Evolutionary conservation across 257 asterid genomes (phyloP), one percentile per base, ranked within the genome.

Genomic region (Primulina eburnea): DNA sequence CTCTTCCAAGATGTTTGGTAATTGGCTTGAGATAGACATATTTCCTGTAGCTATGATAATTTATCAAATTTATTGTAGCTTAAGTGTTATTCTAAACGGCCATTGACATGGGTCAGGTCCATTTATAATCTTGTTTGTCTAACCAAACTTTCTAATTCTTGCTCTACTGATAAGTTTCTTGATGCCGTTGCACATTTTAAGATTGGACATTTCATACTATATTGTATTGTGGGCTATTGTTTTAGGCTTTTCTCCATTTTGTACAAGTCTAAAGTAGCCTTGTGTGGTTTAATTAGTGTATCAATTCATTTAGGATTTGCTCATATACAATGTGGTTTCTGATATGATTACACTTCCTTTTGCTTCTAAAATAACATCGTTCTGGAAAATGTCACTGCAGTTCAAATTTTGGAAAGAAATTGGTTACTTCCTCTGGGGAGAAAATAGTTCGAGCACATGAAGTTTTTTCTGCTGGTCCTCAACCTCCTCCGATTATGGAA

Each of bases 1-100:
- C 96, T 93, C 78, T 90, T 93, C 81, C 92, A 83, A 79, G 97
- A 93, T 83, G 79, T 93, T 55, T 89, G 94, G 99, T 93, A 81
- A 43, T 90, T 78, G 70, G 60, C 78, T 74, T 62, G 17, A 55
- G 62, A 30, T 4, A 52, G 37, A 40, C 17, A 67, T 62, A 12
- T 65, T 64, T 66, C 30, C 64, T 73, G 20, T 35, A 60, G 7
- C 20, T 20, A 6, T 60, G 5, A 40, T 35, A 56, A 28, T 32
- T 64, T 52, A 60, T 69, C 29, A 9, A 55, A 62, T 59, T 7
- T 60, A 11, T 14, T 34, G 38, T 16, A 57, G 58, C 32, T 64
- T 8, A 68, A 60, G 21, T 67, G 33, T 4, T 47, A 6, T 33
- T 14, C 16, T 58, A 28, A 29, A 10, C 6, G 40, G 43, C 40